These are phyloP conservation scores for Rauvolfia tetraphylla DNA, from an alignment of 257 asterid species.

Conservation along the genomic window DNA sequence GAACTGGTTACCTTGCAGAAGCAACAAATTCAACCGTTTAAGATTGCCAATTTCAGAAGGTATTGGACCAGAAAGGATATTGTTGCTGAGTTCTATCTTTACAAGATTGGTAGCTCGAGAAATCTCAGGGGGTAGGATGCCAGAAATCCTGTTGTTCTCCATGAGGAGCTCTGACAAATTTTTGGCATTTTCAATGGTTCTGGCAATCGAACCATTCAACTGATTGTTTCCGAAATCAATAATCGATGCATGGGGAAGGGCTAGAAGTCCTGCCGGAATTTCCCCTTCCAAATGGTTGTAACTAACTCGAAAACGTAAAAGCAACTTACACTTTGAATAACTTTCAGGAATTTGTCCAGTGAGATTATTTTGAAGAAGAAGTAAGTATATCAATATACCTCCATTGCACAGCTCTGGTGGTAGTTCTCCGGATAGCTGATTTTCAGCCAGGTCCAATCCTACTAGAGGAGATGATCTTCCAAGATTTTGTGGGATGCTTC, in stretches of 20 bases:
- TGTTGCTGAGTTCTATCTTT: slow-evolving; percentile 71
- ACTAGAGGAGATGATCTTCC: slow-evolving; percentile 53
- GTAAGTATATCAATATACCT: slow-evolving; percentile 66
- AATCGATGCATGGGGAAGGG: slow-evolving; percentile 68
- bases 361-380: slow-evolving; percentile 57
- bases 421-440: slow-evolving; percentile 56
- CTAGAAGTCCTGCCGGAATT: slow-evolving; percentile 61
- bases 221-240: slow-evolving; percentile 59
- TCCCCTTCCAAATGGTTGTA: slow-evolving; percentile 55
- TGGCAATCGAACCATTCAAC: slow-evolving; percentile 53
- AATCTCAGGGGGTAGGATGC: slow-evolving; percentile 64
- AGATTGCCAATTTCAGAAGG: slow-evolving; percentile 66
- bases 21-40: slow-evolving; percentile 54
- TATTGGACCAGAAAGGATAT: slow-evolving; percentile 65
- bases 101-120: slow-evolving; percentile 56
- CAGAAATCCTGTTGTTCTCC: slow-evolving; percentile 74
- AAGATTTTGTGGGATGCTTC: slow-evolving; percentile 60
- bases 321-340: slow-evolving; percentile 57
- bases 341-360: slow-evolving; percentile 66
- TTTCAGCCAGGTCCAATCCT: slow-evolving; percentile 82
- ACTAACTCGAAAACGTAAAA: slow-evolving; percentile 73
- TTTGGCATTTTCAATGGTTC: slow-evolving; percentile 42
- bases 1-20: slow-evolving; percentile 59
- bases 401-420: slow-evolving; percentile 67
- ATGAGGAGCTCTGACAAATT: slow-evolving; percentile 77